Evolutionary conservation across 352 stramenopile genomes (phyloP), one percentile per base, ranked within the genome.

Genomic region (Thraustochytrium sp.): DNA sequence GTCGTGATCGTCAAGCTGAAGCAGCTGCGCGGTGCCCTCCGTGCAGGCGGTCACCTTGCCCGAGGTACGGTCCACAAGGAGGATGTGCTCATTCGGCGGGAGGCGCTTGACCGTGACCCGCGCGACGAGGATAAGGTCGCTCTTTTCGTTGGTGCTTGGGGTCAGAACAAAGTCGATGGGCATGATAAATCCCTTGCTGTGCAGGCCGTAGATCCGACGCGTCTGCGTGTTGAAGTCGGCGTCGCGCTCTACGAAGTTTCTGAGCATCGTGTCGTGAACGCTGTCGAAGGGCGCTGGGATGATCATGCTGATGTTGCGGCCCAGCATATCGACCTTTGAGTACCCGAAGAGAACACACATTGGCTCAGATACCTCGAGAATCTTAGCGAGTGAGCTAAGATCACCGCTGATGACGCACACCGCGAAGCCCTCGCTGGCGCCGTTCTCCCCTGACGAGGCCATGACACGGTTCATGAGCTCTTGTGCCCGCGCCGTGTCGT

Each of bases 261-360:
- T 8, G 5, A 82, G 4, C 40, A 82, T 68, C 1, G 31, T 11
- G 74, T 82, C 74, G 37, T 82, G 74, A 37, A 82, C 61, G 2
- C 13, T 9, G 18, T 82, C 40, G 78, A 82, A 82, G 5, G 74
- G 74, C 34, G 51, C 5, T 3, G 74, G 74, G 42, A 56, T 68
- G 37, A 82, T 56, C 29, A 82, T 51, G 38, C 29, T 82, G 49
- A 82, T 76, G 74, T 82, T 82, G 31, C 51, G 74, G 11, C 74
- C 74, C 5, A 82, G n/a, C 2, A 82, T 36, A 3, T 82, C 74
- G 36, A 40, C 26, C n/a, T 54, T 56, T 9, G 74, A 55, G 42
- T 56, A 48, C 9, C 74, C 74, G 26, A 82, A 82, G 0, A 82
- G n/a, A 9, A n/a, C 34, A 26, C n/a, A 37, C 55, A 82, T 38